Evolutionary conservation across 495 filamentous ascomycete genomes (phyloP), one percentile per base, ranked within the genome.

Genomic region (Lepraria neglecta): DNA sequence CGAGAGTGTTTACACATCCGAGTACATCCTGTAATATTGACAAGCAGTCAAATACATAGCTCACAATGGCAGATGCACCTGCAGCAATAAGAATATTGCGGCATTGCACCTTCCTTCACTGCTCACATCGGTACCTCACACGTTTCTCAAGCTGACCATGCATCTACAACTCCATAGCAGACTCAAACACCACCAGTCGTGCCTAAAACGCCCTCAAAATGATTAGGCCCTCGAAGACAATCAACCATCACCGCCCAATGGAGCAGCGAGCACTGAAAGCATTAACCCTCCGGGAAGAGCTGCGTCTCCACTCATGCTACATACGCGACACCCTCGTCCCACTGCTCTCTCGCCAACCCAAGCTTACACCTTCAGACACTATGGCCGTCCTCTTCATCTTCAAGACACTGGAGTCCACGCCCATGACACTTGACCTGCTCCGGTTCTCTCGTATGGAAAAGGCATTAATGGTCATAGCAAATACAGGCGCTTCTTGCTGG

Each of bases 391-490:
- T 45, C 2, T 64, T 45, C 9, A 60, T 56, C 21, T 56, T 67
- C 44, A 47, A 46, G n/a, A 48, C 33, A 33, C 50, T 67, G 27
- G 31, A 57, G n/a, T 45, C 47, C 12, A 56, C 30, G 17, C 40
- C 43, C 14, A 60, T 67, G 48, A 66, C 61, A 4, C 17, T 64
- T 9, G 66, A 68, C 3, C 35, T 62, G 21, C 64, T 69, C 2
- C 52, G 64, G 15, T 60, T 64, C 43, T 59, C 61, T 11, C 64
- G 61, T 9, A 67, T 69, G n/a, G 64, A 66, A 6, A 64, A 63
- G 46, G 67, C 67, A 6, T 33, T 69, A 27, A 51, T 51, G 44
- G 42, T 50, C 19, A 62, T 69, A 10, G 50, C 46, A 48, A 58
- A 30, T 24, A 35, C 54, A 1, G 33, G 59, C 3, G 52, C 31